Evolutionary conservation across 805 yeast species (phyloP).

Genomic region (Metschnikowia lachancei): DNA sequence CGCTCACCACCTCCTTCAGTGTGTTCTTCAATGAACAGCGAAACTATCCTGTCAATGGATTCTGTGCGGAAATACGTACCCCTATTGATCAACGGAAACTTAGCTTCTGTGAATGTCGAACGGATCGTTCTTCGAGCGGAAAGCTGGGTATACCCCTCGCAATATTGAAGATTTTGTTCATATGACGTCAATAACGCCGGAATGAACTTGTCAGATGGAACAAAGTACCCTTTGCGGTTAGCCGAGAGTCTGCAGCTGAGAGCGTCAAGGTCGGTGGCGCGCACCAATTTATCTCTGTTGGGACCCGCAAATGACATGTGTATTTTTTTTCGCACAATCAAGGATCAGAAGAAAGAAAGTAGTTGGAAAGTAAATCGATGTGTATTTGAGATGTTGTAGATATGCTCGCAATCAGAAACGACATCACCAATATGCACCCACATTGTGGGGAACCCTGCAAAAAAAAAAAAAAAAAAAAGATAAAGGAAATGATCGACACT

Average conservation of each 20-base stretch:
- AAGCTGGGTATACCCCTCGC: slow-evolving; percentile 38
- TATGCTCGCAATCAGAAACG: too few relatives aligned
- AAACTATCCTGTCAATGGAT: slow-evolving; percentile 48
- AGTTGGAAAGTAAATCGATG: background rate
- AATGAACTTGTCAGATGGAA: slow-evolving; percentile 38
- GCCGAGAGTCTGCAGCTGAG: slow-evolving; percentile 61
- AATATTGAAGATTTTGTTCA: slow-evolving; percentile 35
- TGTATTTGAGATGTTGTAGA: background rate
- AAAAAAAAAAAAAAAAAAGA: too few relatives aligned
- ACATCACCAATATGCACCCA: too few relatives aligned
- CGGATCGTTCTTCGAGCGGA: slow-evolving; percentile 42
- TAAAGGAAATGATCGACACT: too few relatives aligned
- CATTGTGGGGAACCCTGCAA: too few relatives aligned
- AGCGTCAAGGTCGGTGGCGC: slow-evolving; percentile 69
- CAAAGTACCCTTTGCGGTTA: slow-evolving; percentile 46
- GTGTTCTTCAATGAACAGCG: slow-evolving; percentile 37
- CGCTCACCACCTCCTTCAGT: background rate
- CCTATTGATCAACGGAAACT: slow-evolving; percentile 64
- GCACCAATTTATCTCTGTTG: slow-evolving; percentile 43
- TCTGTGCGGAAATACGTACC: slow-evolving; percentile 66
- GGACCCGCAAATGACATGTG: slow-evolving; percentile 22
- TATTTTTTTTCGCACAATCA: too few relatives aligned
- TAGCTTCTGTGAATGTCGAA: slow-evolving; percentile 40
- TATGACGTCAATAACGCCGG: slow-evolving; percentile 35
- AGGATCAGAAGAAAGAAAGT: background rate